A percentile compares a stretch with the other conserved stretches of the same genome.
phyloP scores from a whole-genome alignment of 805 yeast genomes.

The Spathaspora arborariae region DNA sequence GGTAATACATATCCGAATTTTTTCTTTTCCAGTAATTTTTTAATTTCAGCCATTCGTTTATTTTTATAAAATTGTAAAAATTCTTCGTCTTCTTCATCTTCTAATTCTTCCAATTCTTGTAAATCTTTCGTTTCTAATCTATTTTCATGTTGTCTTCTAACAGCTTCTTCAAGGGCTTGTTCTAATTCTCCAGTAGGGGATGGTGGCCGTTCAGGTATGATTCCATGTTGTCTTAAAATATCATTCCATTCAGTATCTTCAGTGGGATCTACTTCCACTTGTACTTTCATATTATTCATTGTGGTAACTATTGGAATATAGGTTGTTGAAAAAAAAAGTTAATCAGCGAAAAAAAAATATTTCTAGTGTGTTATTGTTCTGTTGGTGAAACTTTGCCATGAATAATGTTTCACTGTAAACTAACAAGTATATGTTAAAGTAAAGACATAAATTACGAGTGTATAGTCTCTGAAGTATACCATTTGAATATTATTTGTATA shows the following conservation, averaged over 20 bases:
- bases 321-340: neutral
- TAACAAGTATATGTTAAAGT: too few relatives aligned
- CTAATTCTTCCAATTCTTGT: slow-evolving; percentile 81
- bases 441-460: too few relatives aligned
- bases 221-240: slow-evolving; percentile 82
- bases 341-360: neutral
- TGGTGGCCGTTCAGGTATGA: slow-evolving; percentile 87
- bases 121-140: slow-evolving; percentile 73
- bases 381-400: neutral
- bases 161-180: slow-evolving; percentile 81
- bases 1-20: slow-evolving; percentile 75
- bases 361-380: neutral
- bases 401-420: too few relatives aligned
- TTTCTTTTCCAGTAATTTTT: slow-evolving; percentile 51
- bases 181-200: slow-evolving; percentile 86
- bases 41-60: slow-evolving; percentile 73
- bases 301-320: slow-evolving; percentile 2
- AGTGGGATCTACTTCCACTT: slow-evolving; percentile 85
- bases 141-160: slow-evolving; percentile 74
- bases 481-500: too few relatives aligned
- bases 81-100: slow-evolving; percentile 92
- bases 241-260: slow-evolving; percentile 99
- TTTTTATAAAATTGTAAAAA: slow-evolving; percentile 74
- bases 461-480: too few relatives aligned
- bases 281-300: slow-evolving; percentile 44